Base-by-base conservation (phyloP, 1,284 basidiomycete genomes). In the Pyrrhoderma noxium region DNA sequence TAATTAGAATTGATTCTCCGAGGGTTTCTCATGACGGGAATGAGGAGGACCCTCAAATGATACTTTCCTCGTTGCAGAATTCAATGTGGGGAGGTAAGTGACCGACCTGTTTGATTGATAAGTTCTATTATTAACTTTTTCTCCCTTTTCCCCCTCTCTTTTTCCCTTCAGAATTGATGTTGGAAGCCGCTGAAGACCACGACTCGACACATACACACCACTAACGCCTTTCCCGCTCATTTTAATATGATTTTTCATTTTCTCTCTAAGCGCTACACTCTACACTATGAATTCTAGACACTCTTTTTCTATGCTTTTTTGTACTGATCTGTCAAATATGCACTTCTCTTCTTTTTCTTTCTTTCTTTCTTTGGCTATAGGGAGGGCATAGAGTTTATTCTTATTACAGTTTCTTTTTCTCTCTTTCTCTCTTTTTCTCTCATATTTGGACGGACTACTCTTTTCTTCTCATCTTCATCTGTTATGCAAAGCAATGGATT, bases 31-130 rank as follows among this genome's bases (percentile, higher is more conserved):
- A 65, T 2, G 57, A 57, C n/a, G 49, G 52, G 3, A 31, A 31
- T 11, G 60, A 59, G 2, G 76, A 77, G 8, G 75, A 79, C 59
- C 72, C 73, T 8, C 69, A 77, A 49, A 67, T 76, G 54, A 70
- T 82, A 23, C 61, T 82, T 27, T 70, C 73, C 14, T 74, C 80
- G 2, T 77, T 85, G 69, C 74, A 82, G 59, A 77, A 72, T 56
- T 85, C 82, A 7, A 71, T 79, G 53, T 86, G 83, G 83, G 79
- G 80, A 62, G 80, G 82, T 82, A 59, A 64, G 77, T 64, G 8
- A n/a, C 38, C 42, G n/a, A 14, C 42, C 3, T 40, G 31, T 23
- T 13, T 13, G 13, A 11, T 27, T 25, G 27, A 5, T 11, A 31
- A 31, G 11, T 27, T 27, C 11, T 13, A 13, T 14, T 23, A 18